These are phyloP conservation scores for Pulveroboletus sp. DNA, from an alignment of 768 basidiomycete species.

Conservation along the genomic window DNA sequence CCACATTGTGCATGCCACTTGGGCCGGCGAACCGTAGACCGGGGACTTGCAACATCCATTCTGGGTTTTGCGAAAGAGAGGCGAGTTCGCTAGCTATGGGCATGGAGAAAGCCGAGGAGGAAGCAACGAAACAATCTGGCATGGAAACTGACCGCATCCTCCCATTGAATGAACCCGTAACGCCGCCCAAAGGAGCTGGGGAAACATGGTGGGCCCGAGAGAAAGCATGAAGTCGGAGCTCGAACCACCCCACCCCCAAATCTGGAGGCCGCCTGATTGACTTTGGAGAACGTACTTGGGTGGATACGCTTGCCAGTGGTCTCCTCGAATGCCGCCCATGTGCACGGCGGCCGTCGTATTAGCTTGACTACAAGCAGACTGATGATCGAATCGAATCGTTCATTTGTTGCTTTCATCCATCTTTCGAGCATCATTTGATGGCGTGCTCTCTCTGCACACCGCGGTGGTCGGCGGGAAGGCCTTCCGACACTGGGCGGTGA, in stretches of 20 bases:
- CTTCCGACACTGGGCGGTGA: no score
- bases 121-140: conserved; percentile 12
- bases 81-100: not conserved
- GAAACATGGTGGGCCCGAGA: not conserved
- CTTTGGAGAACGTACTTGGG: not conserved
- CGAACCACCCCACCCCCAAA: not conserved
- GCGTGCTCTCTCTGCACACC: no score
- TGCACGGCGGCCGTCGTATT: not conserved
- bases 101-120: not conserved
- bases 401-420: not conserved
- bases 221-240: conserved; percentile 6
- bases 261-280: no score
- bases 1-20: no score
- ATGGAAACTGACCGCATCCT: conserved; percentile 15
- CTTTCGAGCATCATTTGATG: no score
- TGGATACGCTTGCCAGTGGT: no score
- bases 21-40: no score
- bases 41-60: not conserved
- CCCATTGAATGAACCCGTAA: conserved; percentile 5
- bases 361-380: not conserved
- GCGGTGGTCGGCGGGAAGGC: not conserved
- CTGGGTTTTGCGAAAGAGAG: not conserved
- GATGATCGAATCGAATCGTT: not conserved
- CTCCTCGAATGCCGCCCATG: no score
- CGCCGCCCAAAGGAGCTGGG: not conserved